phyloP scores from a whole-genome alignment of 2,329 filamentous ascomycete species.

The Fonsecaea monophora region DNA sequence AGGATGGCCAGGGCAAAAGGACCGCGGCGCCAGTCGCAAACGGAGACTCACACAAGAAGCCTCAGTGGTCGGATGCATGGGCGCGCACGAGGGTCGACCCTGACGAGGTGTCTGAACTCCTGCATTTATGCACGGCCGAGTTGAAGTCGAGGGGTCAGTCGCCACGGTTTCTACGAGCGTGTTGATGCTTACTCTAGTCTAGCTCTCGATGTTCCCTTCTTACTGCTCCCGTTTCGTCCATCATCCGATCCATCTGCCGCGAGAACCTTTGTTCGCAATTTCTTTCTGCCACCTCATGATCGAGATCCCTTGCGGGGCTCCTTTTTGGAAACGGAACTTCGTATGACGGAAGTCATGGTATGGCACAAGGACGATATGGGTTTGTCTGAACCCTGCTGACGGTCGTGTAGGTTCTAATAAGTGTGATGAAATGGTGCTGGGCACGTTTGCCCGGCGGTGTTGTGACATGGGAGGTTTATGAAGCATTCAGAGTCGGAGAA shows the following conservation, averaged over 20 bases:
- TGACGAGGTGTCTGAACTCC: constrained; percentile 87
- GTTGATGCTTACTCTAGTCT: constrained; percentile 41
- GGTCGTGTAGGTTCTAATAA: constrained; percentile 77
- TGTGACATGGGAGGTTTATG: constrained; percentile 96
- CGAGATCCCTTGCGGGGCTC: constrained; percentile 70
- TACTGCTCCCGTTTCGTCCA: constrained; percentile 91
- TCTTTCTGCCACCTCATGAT: constrained; percentile 75
- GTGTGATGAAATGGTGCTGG: constrained; percentile 99
- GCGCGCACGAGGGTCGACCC: constrained; percentile 79
- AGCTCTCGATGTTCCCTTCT: constrained; percentile 90
- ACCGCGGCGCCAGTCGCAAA: constrained; percentile 59
- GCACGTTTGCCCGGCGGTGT: constrained; percentile 87
- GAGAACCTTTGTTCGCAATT: constrained; percentile 89
- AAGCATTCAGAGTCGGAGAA: constrained; percentile 93
- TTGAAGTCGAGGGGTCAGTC: constrained; percentile 89
- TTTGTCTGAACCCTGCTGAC: constrained; percentile 15
- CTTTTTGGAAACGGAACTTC: constrained; percentile 79
- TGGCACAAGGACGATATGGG: constrained; percentile 29
- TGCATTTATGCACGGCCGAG: constrained; percentile 84
- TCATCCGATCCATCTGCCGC: constrained; percentile 90
- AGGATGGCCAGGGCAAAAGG: constrained; percentile 72
- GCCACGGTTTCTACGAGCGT: constrained; percentile 29
- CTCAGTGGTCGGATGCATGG: constrained; percentile 88
- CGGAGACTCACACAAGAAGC: constrained; percentile 67
- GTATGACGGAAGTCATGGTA: constrained; percentile 94